Base-by-base conservation (phyloP, 352 stramenopile genomes). In the Phytophthora hibernalis region DNA sequence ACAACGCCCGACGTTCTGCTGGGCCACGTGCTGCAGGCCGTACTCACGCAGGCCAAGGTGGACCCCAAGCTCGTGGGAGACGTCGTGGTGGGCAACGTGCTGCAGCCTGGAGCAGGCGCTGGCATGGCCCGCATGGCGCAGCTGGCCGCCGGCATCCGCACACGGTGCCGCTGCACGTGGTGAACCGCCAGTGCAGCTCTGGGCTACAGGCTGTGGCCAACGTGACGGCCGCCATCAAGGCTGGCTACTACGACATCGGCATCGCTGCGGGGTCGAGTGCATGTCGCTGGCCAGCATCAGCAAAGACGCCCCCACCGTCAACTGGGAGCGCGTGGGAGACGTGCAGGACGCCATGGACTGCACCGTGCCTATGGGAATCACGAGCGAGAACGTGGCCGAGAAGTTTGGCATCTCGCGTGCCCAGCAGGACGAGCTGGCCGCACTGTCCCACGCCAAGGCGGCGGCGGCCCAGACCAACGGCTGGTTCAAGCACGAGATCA, bases 1-100 rank as follows among this genome's bases (percentile, higher is more conserved):
- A 97, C 90, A 12, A 97, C 89, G 37, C 90, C 92, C 28, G 92
- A 98, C 62, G 89, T 95, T 30, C 75, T 98, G 51, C 86, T 98
- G 22, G 81, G 83, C 60, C 85, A 92, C 63, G 80, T 97, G 44
- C 80, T 98, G 22, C 67, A 82, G 67, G 89, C 87, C 7, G 82
- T 97, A 26, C 62, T 97, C 28, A 83, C 91, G 64, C 80, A 95
- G 64, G 83, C 86, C 42, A 92, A 94, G 66, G 61, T 98, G 7
- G 81, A 92, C 66, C 74, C 85, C 1, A 85, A 85, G 63, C 67
- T 86, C 48, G 78, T 97, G 20, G 86, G 82, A 15, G 90, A 96
- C 64, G 69, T 97, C 7, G 78, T 92, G 20, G 87, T 97, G 16
- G 90, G 89, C 59, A 97, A 96, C 78, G 90, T 96, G 52, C 69